phyloP scores from a whole-genome alignment of 129 eudicot species.

The Helichrysum umbraculigerum region DNA sequence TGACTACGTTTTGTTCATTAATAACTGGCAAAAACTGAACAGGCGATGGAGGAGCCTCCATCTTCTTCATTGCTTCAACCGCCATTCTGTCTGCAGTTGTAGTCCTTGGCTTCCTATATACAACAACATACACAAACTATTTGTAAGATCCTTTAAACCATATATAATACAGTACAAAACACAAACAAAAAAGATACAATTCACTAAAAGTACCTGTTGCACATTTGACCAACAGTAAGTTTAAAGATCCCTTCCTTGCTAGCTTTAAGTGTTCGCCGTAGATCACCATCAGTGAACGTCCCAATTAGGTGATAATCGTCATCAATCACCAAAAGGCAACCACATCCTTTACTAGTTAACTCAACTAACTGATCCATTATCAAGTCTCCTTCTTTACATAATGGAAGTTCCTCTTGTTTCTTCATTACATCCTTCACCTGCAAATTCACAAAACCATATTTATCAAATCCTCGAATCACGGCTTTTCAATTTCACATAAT shows the following conservation, averaged over 20 bases:
- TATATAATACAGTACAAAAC: neutral
- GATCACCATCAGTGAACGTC: slow-evolving; percentile 95
- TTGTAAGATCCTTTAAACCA: neutral
- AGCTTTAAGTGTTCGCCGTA: slow-evolving; percentile 89
- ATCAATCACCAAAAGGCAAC: slow-evolving; percentile 86
- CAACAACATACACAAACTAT: neutral
- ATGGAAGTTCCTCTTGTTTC: slow-evolving; percentile 83
- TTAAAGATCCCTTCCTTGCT: slow-evolving; percentile 95
- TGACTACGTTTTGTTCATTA: slow-evolving; percentile 49
- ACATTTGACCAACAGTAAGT: slow-evolving; percentile 94
- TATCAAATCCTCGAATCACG: neutral
- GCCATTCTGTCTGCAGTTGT: slow-evolving; percentile 93
- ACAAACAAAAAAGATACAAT: neutral
- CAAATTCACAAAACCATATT: slow-evolving; percentile 27
- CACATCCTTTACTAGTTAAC: slow-evolving; percentile 93
- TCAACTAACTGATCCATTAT: slow-evolving; percentile 97
- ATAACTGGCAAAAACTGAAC: slow-evolving; percentile 93
- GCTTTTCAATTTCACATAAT: neutral
- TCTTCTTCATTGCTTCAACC: slow-evolving; percentile 94
- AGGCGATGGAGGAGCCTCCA: slow-evolving; percentile 98
- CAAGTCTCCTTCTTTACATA: slow-evolving; percentile 76
- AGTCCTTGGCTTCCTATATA: slow-evolving; percentile 81
- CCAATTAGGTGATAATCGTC: slow-evolving; percentile 74
- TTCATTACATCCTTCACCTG: slow-evolving; percentile 98
- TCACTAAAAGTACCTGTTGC: slow-evolving; percentile 68